phyloP scores from a whole-genome alignment of 768 basidiomycete genomes.

The Porphyrellus cyaneotinctus region DNA sequence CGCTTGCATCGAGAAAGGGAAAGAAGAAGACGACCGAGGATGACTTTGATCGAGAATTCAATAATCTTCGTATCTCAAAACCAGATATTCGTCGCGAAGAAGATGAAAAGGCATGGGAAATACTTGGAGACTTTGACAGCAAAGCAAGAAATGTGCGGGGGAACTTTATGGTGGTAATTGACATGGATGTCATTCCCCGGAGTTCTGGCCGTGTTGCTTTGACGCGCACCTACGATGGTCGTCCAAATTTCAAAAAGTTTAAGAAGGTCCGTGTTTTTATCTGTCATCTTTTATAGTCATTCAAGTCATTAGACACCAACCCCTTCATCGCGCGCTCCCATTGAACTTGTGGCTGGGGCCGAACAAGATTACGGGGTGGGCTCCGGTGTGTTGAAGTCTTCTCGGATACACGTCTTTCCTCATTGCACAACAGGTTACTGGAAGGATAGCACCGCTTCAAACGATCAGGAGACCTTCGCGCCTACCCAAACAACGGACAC shows the following conservation, averaged over 20 bases:
- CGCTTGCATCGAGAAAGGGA: slow-evolving; percentile 67
- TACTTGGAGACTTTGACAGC: slow-evolving; percentile 58
- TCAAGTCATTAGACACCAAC: slow-evolving; percentile 25
- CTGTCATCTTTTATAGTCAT: slow-evolving; percentile 7
- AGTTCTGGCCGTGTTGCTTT: slow-evolving; percentile 21
- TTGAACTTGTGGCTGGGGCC: slow-evolving; percentile 51
- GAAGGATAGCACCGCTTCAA: slow-evolving; percentile 37
- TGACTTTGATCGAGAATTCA: slow-evolving; percentile 75
- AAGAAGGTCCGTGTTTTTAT: slow-evolving; percentile 50
- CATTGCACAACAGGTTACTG: slow-evolving; percentile 46
- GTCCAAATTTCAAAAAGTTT: slow-evolving; percentile 75
- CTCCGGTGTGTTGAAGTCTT: slow-evolving; percentile 35
- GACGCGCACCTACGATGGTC: slow-evolving; percentile 41
- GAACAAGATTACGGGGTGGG: slow-evolving; percentile 56
- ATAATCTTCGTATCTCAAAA: slow-evolving; percentile 66
- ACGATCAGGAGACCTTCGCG: slow-evolving; percentile 14
- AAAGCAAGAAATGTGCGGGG: slow-evolving; percentile 59
- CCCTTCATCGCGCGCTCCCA: slow-evolving; percentile 28
- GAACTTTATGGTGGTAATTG: slow-evolving; percentile 77
- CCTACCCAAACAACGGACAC: slow-evolving; percentile 18
- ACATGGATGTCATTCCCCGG: slow-evolving; percentile 51
- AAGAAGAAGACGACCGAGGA: slow-evolving; percentile 63
- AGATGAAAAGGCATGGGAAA: slow-evolving; percentile 50
- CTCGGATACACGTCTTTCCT: slow-evolving; percentile 1
- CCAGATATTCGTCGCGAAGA: slow-evolving; percentile 50